Conservation (phyloP, 2,329 filamentous ascomycete species). For the Claviceps monticola region DNA sequence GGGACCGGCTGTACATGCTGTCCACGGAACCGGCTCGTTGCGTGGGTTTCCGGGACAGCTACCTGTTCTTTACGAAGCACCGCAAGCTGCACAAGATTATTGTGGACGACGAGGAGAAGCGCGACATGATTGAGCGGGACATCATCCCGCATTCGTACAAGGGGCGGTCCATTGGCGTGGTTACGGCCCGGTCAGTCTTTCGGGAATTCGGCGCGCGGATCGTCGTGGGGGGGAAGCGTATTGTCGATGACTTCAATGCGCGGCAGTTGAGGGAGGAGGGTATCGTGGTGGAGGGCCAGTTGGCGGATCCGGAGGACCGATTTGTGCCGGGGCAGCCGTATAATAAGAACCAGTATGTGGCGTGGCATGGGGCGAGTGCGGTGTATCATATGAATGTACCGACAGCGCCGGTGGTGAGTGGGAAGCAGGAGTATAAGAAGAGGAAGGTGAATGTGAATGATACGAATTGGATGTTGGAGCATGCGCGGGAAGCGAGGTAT, state of each 20-base stretch:
- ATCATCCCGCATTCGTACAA: conserved; percentile 98
- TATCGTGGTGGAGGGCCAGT: conserved; percentile 62
- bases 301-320: conserved; percentile 80
- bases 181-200: conserved; percentile 92
- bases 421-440: conserved; percentile 72
- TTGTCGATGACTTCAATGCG: conserved; percentile 84
- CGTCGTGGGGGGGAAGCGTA: conserved; percentile 74
- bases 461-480: conserved; percentile 92
- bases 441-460: conserved; percentile 79
- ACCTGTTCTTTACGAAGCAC: conserved; percentile 98
- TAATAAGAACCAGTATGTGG: conserved; percentile 97
- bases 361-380: conserved; percentile 92
- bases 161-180: conserved; percentile 89
- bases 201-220: conserved; percentile 92
- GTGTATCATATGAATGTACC: conserved; percentile 82
- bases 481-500: conserved; percentile 81
- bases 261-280: conserved; percentile 61
- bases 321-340: conserved; percentile 72
- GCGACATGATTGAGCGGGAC: conserved; percentile 85
- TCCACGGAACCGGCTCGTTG: conserved; percentile 95
- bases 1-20: conserved; percentile 87
- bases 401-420: conserved; percentile 58
- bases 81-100: conserved; percentile 95
- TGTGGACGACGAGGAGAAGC: conserved; percentile 92
- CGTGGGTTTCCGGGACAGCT: conserved; percentile 93